Evolutionary conservation across 2,329 filamentous ascomycete genomes (phyloP).

Genomic region (Aureobasidium sp.): DNA sequence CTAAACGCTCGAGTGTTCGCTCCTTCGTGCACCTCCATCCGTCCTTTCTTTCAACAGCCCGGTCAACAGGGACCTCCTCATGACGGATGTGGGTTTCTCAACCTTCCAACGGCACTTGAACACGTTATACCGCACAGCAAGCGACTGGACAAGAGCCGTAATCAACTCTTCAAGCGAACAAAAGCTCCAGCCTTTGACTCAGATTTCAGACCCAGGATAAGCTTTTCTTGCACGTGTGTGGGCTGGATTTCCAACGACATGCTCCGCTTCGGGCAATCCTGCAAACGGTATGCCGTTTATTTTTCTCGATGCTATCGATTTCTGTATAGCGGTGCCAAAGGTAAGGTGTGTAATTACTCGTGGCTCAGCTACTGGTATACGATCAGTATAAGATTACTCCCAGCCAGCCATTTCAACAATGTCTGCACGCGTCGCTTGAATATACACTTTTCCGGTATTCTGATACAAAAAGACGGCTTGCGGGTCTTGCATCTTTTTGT

Average conservation of each 20-base stretch:
- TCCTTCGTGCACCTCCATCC: no score
- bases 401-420: neutral
- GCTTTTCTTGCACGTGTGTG: conserved; percentile 7
- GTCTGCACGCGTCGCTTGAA: neutral
- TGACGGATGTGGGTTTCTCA: no score
- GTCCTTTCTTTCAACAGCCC: no score
- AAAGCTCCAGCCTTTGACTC: conserved; percentile 5
- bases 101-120: no score
- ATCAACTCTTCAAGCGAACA: neutral
- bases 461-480: conserved; percentile 6
- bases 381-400: conserved; percentile 1
- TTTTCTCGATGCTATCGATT: conserved; percentile 3
- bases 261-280: conserved; percentile 7
- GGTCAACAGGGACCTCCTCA: no score
- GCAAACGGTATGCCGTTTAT: conserved; percentile 11
- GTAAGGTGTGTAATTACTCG: conserved; percentile 7
- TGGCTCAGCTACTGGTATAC: neutral
- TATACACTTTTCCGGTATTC: neutral
- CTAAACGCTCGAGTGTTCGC: no score
- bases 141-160: no score
- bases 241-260: conserved; percentile 6
- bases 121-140: no score
- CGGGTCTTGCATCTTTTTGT: conserved; percentile 1
- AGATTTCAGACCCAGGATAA: neutral
- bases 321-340: neutral